Conservation (phyloP, 1,284 basidiomycete species). For the Inonotus obliquus region DNA sequence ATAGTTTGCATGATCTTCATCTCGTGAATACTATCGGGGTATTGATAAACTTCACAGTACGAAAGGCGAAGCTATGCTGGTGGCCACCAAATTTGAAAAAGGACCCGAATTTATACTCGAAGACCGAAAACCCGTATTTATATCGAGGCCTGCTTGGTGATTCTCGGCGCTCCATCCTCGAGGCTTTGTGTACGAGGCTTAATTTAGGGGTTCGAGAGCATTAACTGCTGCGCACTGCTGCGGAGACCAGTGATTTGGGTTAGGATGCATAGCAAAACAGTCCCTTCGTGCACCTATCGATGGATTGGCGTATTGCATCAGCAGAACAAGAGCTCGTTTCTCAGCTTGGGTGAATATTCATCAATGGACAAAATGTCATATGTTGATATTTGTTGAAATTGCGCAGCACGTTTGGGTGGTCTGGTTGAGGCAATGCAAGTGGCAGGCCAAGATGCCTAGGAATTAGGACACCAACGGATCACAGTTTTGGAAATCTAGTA, state of each 20-base stretch:
- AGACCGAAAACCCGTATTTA: not conserved
- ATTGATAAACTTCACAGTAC: not conserved
- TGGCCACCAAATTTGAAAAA: not conserved
- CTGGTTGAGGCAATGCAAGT: not conserved
- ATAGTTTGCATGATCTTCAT: not conserved
- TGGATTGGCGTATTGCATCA: not conserved
- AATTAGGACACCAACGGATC: not conserved
- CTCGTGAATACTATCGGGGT: not conserved
- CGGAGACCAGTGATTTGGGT: not conserved
- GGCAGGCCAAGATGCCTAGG: not conserved
- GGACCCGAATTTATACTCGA: not conserved
- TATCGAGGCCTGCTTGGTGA: not conserved
- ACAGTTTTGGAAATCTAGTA: not conserved
- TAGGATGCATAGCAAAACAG: not conserved
- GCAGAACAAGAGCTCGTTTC: not conserved
- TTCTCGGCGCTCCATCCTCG: not conserved
- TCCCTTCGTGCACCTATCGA: no score
- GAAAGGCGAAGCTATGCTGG: not conserved
- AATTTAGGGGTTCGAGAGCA: not conserved
- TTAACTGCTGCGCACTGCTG: not conserved
- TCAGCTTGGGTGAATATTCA: not conserved
- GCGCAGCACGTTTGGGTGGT: not conserved
- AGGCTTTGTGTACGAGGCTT: not conserved
- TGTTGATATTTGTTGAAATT: not conserved
- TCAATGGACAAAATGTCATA: not conserved